A percentile compares a stretch with the other conserved stretches of the same genome.
These are phyloP conservation scores for Didymella arachidicola DNA, from an alignment of 2,329 filamentous ascomycete genomes.

Conservation along the genomic window DNA sequence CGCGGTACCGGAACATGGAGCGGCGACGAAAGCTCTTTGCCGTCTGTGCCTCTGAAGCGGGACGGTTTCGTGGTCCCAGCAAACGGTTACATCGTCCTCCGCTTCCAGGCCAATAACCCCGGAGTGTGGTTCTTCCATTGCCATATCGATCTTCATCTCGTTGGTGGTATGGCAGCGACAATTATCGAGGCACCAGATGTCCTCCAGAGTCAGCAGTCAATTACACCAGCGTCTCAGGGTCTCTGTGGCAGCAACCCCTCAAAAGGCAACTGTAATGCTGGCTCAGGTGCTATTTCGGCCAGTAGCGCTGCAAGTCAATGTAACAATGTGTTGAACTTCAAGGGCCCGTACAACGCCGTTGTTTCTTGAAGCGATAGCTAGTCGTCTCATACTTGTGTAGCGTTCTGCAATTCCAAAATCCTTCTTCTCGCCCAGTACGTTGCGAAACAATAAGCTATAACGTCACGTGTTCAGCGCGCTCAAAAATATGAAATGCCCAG, in stretches of 20 bases:
- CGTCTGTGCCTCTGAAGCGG: constrained; percentile 50
- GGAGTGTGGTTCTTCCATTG: constrained; percentile 51
- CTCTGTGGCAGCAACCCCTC: constrained; percentile 25
- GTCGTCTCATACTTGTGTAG: constrained; percentile 1
- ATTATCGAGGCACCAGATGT: constrained; percentile 41
- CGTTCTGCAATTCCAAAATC: neutral
- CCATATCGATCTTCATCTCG: constrained; percentile 45
- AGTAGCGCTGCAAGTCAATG: constrained; percentile 30
- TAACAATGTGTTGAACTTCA: constrained; percentile 40
- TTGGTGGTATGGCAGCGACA: constrained; percentile 39
- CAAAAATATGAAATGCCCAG: neutral
- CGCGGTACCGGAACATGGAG: constrained; percentile 54
- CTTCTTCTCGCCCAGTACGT: no score
- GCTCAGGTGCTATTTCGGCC: constrained; percentile 23
- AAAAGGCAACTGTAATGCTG: constrained; percentile 36
- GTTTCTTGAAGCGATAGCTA: constrained; percentile 2
- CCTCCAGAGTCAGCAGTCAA: constrained; percentile 22
- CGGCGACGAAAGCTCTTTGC: constrained; percentile 47
- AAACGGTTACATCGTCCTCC: constrained; percentile 18
- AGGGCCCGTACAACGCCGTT: constrained; percentile 8
- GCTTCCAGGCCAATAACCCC: constrained; percentile 48
- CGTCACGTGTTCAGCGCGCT: neutral
- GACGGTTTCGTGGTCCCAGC: constrained; percentile 54
- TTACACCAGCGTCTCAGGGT: constrained; percentile 22
- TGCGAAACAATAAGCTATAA: neutral